These are phyloP conservation scores for Amborella trichopoda DNA, from an alignment of 164 flowering plant species.

Conservation along the genomic window DNA sequence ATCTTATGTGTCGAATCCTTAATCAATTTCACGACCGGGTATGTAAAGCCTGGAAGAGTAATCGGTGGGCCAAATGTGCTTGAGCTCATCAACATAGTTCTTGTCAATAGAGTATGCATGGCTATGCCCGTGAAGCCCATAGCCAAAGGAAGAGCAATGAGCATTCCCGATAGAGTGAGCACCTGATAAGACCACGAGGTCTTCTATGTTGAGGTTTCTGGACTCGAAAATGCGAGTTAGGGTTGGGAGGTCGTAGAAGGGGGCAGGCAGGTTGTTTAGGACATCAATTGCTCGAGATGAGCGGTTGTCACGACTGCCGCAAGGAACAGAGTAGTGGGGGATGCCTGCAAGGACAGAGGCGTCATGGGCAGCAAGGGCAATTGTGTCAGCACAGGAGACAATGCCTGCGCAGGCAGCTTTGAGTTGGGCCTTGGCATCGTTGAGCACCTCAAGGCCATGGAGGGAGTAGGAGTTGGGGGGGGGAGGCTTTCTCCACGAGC, in stretches of 20 bases:
- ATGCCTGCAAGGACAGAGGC: slow-evolving; percentile 10
- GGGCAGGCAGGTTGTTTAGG: neutral
- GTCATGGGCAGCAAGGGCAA: slow-evolving; percentile 26
- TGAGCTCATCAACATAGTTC: slow-evolving; percentile 1
- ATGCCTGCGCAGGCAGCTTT: slow-evolving; percentile 26
- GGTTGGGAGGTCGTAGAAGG: neutral
- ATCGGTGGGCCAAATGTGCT: slow-evolving; percentile 5
- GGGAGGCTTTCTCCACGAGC: slow-evolving; percentile 33
- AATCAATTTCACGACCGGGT: slow-evolving; percentile 2
- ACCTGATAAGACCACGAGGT: slow-evolving; percentile 12
- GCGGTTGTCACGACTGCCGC: slow-evolving; percentile 15
- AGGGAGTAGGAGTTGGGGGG: slow-evolving; percentile 22
- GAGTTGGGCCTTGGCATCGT: slow-evolving; percentile 26
- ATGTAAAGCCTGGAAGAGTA: neutral
- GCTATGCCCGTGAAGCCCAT: slow-evolving; percentile 7
- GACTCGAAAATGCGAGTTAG: slow-evolving; percentile 1
- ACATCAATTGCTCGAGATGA: neutral
- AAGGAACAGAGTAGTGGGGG: slow-evolving; percentile 2
- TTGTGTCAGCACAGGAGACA: slow-evolving; percentile 42
- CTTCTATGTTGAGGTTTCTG: slow-evolving; percentile 9
- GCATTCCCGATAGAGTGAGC: slow-evolving; percentile 19
- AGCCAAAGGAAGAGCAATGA: slow-evolving; percentile 6
- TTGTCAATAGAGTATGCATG: slow-evolving; percentile 1
- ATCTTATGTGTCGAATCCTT: neutral
- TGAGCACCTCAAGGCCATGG: slow-evolving; percentile 35